Base-by-base conservation (phyloP, 495 filamentous ascomycete genomes). In the Hyphodiscus hymeniophilus region DNA sequence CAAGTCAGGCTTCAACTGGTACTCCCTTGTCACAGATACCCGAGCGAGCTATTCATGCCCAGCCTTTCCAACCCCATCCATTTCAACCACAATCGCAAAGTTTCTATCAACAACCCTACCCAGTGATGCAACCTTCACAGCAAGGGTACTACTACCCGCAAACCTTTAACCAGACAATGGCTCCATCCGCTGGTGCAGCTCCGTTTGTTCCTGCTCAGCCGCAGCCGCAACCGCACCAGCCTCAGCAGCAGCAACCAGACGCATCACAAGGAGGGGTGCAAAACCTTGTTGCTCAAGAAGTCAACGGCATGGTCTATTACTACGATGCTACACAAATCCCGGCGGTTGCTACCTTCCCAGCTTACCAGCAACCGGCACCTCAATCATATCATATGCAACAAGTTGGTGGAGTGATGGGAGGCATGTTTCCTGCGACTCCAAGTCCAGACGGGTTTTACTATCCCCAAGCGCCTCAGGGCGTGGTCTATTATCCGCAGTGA, bases 251-350 rank as follows among this genome's bases (percentile, higher is more conserved):
- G 52, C 59, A 61, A 58, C 54, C 66, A 48, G 56, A 62, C 45
- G 56, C 72, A 38, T 64, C 76, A 58, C 53, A 72, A 41, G 26
- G 38, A 1, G 50, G 51, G 16, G 47, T 53, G 1, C 66, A 79
- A 46, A 83, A 78, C 54, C 84, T 87, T 22, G 84, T 97, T 40
- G 87, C 89, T 2, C 90, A 95, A 60, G 92, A 97, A 66, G 77
- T 81, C 53, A 89, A 91, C 52, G 92, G 94, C 38, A 96, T 90
- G 71, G 89, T 95, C 3, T 97, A 95, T 63, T 99, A 95, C 62
- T 89, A 89, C 49, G 83, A 94, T 58, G 73, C 84, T 24, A 73
- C 81, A 8, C 84, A 92, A 62, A 68, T 88, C 47, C 54, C 66
- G 10, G 72, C 73, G 34, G 73, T 79, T 48, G 64, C 73, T 23